Base-by-base conservation (phyloP, 805 yeast genomes). In the Candida silvatica region DNA sequence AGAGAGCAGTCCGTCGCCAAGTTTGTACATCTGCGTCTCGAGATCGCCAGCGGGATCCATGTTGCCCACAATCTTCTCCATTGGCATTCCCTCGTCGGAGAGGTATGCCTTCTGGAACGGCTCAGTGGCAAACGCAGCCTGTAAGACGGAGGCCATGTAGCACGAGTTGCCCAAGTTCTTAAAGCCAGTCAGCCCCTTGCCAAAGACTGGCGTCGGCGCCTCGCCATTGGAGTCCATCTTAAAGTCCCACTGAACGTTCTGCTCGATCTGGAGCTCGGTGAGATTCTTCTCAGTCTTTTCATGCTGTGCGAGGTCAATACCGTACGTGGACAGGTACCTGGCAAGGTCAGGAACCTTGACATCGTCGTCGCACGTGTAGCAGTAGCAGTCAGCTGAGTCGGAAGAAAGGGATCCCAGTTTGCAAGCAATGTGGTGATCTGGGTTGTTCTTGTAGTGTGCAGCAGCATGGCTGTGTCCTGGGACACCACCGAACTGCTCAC, bases 381-480 rank as follows among this genome's bases (percentile, higher is more conserved):
- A 92, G 54, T 81, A 92, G 19, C 85, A 75, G 53, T 92, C 98
- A 20, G 82, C 84, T 3, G 84, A 75, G 17, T 77, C 80, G 2
- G 77, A 67, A 1, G 94, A 78, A 30, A 92, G 69, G 0, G 95
- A 85, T 1, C 98, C 98, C 31, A 92, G 60, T 50, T 92, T 92
- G 6, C 88, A 83, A 0, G 97, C 95, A 14, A 88, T 74, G 2
- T 85, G 74, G 58, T 92, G 98, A 1, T 64, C 66, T 0, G 72
- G 45, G 9, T 50, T 34, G 0, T 41, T 25, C 26, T 79, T 73
- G 49, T 55, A 79, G 58, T 92, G 99, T 0, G 58, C 53, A 39
- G 90, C 61, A 0, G 95, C 97, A 56, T 92, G 98, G 0, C 95
- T 78, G 51, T 90, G 76, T 5, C 99, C 99, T n/a, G 87, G 80